These are phyloP conservation scores for Boletus bicolor DNA, from an alignment of 768 basidiomycete species.

Conservation along the genomic window DNA sequence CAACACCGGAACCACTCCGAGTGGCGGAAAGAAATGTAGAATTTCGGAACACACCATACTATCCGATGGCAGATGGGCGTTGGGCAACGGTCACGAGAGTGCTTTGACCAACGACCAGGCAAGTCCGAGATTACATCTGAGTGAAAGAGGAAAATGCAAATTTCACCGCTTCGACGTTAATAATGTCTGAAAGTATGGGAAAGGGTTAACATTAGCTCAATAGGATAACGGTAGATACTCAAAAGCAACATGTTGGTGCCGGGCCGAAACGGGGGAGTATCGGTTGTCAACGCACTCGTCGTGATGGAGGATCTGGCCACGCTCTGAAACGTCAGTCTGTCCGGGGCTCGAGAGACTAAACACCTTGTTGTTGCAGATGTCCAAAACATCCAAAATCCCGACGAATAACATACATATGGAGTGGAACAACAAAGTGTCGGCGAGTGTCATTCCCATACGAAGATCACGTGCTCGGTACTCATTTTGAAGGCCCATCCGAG, in stretches of 20 bases:
- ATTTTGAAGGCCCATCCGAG: slow-evolving; percentile 7
- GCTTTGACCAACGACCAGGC: neutral
- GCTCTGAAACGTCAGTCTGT: neutral
- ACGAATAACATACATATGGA: neutral
- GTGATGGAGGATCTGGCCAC: slow-evolving; percentile 3
- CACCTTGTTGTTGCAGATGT: neutral
- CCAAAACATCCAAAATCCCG: neutral
- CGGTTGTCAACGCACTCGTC: slow-evolving; percentile 20
- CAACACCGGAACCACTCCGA: neutral
- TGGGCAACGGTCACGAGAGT: neutral
- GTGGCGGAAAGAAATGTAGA: neutral
- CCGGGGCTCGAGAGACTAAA: neutral
- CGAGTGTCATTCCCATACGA: neutral
- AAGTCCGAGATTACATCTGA: neutral
- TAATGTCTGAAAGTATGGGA: neutral
- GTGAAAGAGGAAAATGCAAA: neutral
- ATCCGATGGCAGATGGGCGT: neutral
- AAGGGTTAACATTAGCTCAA: neutral
- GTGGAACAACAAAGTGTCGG: neutral
- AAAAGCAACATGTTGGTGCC: neutral
- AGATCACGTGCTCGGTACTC: slow-evolving; percentile 20
- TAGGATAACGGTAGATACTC: neutral
- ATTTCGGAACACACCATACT: neutral
- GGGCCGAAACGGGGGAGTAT: neutral
- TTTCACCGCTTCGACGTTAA: neutral